These are phyloP conservation scores for Trametes polyzona DNA, from an alignment of 1,284 basidiomycete genomes.

Conservation along the genomic window DNA sequence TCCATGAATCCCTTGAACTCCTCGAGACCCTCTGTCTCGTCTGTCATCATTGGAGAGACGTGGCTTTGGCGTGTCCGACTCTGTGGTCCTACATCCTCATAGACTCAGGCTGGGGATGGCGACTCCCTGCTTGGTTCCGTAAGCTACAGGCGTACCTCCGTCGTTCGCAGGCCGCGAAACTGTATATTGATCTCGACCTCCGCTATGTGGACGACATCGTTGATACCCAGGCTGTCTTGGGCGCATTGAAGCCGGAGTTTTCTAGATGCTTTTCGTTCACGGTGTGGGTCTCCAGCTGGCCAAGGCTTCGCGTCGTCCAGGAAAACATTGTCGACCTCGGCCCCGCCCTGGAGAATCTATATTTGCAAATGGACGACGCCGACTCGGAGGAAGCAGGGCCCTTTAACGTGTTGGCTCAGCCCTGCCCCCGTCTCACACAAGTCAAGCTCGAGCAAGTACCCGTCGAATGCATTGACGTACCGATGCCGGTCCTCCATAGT, in stretches of 20 bases:
- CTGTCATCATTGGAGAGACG: slow-evolving; percentile 34
- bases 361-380: slow-evolving; percentile 35
- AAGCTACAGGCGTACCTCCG: slow-evolving; percentile 31
- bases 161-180: slow-evolving; percentile 36
- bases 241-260: slow-evolving; percentile 34
- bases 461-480: slow-evolving; percentile 31
- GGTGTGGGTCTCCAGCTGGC: slow-evolving; percentile 35
- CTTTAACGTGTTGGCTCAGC: slow-evolving; percentile 30
- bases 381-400: slow-evolving; percentile 34
- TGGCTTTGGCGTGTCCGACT: slow-evolving; percentile 33
- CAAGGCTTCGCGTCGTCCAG: slow-evolving; percentile 34
- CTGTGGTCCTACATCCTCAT: slow-evolving; percentile 40
- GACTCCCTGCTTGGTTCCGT: slow-evolving; percentile 33
- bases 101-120: slow-evolving; percentile 35
- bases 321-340: slow-evolving; percentile 30
- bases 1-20: slow-evolving; percentile 32
- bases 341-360: slow-evolving; percentile 34
- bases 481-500: slow-evolving; percentile 31
- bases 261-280: slow-evolving; percentile 37
- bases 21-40: slow-evolving; percentile 34
- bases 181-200: slow-evolving; percentile 37
- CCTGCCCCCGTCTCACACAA: slow-evolving; percentile 32
- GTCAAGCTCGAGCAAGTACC: slow-evolving; percentile 38
- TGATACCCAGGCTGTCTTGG: slow-evolving; percentile 34
- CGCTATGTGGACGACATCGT: slow-evolving; percentile 30